These are phyloP conservation scores for Letharia lupina DNA, from an alignment of 495 filamentous ascomycete genomes.

Conservation along the genomic window DNA sequence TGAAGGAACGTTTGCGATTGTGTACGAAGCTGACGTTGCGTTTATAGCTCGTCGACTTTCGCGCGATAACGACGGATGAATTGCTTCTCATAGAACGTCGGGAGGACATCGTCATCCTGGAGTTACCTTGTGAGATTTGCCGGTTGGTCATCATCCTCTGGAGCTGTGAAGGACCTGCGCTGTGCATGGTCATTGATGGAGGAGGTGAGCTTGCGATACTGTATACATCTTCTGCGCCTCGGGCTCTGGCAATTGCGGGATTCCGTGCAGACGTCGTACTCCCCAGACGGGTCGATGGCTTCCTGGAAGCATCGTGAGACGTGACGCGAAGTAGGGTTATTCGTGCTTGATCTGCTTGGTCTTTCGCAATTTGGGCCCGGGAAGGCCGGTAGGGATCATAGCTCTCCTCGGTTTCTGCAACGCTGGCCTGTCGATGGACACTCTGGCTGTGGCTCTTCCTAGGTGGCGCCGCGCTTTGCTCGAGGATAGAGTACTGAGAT, in stretches of 20 bases:
- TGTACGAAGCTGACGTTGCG: constrained; percentile 77
- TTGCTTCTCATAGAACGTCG: constrained; percentile 46
- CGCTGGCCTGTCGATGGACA: constrained; percentile 38
- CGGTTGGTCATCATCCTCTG: constrained; percentile 17
- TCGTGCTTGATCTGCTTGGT: constrained; percentile 44
- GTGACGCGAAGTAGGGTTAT: constrained; percentile 56
- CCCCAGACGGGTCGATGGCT: constrained; percentile 14
- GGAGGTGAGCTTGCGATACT: constrained; percentile 23
- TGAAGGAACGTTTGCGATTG: constrained; percentile 38
- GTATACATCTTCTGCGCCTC: constrained; percentile 16
- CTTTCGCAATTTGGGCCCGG: constrained; percentile 28
- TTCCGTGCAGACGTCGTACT: constrained; percentile 20
- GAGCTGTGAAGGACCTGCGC: constrained; percentile 17
- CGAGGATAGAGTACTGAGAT: constrained; percentile 66
- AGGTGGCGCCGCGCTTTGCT: constrained; percentile 43
- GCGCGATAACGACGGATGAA: constrained; percentile 36
- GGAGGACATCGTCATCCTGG: constrained; percentile 29
- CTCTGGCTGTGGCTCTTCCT: constrained; percentile 32
- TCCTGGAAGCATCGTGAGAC: constrained; percentile 15
- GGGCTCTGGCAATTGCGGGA: constrained; percentile 17
- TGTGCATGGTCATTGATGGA: constrained; percentile 14
- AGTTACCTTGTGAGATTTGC: constrained; percentile 18
- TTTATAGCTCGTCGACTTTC: constrained; percentile 52
- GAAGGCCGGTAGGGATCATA: constrained; percentile 83
- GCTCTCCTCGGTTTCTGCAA: constrained; percentile 44